Percentiles rank a stretch among this genome's conserved stretches.
phyloP scores from a whole-genome alignment of 2,329 filamentous ascomycete genomes.

The Diaporthe sp. region DNA sequence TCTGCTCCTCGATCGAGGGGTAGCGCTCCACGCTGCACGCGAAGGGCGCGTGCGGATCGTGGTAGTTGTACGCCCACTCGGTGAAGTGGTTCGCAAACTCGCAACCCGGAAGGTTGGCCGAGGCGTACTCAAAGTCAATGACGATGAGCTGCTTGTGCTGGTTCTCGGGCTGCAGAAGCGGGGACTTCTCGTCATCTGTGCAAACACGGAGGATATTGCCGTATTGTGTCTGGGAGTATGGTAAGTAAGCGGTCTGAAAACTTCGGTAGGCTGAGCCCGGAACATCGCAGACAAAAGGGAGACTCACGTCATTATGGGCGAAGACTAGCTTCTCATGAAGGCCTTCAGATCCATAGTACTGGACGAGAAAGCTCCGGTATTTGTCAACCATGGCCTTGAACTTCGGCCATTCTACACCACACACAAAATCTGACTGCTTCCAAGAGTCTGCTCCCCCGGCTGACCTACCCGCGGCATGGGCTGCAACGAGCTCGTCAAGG shows the following conservation, averaged over 20 bases:
- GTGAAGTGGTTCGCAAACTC: conserved; percentile 99
- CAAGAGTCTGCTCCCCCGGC: conserved; percentile 61
- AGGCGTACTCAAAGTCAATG: conserved; percentile 98
- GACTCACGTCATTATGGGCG: conserved; percentile 93
- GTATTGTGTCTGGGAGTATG: conserved; percentile 84
- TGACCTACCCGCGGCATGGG: conserved; percentile 30
- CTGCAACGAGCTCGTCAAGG: conserved; percentile 58
- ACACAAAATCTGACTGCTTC: conserved; percentile 81
- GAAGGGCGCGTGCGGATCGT: conserved; percentile 75
- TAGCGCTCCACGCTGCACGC: conserved; percentile 79
- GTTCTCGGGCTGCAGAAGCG: conserved; percentile 88
- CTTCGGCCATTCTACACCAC: conserved; percentile 84
- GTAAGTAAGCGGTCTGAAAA: neutral
- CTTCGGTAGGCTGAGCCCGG: neutral
- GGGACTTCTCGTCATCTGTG: conserved; percentile 81
- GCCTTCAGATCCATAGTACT: conserved; percentile 74
- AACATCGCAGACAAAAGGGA: neutral
- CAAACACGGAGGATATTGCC: conserved; percentile 90
- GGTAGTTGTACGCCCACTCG: conserved; percentile 99
- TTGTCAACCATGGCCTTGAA: conserved; percentile 83
- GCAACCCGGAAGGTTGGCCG: conserved; percentile 85
- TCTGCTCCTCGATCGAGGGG: conserved; percentile 84
- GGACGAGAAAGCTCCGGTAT: conserved; percentile 82
- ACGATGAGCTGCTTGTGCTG: conserved; percentile 96
- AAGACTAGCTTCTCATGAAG: conserved; percentile 87